A percentile compares a stretch with the other conserved stretches of the same genome.
Conservation (phyloP, 2,329 filamentous ascomycete genomes). For the Colletotrichum zoysiae region DNA sequence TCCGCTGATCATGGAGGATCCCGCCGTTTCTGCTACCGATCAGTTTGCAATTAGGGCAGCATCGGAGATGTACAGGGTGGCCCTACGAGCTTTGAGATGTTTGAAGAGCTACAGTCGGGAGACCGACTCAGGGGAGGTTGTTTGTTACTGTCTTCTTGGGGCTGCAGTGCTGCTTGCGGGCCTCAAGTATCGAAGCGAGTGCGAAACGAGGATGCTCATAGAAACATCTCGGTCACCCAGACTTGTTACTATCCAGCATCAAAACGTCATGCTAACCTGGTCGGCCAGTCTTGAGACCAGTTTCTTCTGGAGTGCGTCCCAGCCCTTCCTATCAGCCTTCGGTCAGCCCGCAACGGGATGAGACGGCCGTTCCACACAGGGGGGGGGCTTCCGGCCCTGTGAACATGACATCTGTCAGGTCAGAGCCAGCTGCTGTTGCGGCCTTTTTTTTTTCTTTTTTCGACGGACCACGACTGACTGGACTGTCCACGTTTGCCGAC, state of each 20-base stretch:
- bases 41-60: neutral
- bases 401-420: neutral
- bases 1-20: conserved; percentile 28
- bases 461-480: neutral
- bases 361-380: neutral
- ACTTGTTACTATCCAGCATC: neutral
- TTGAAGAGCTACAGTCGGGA: neutral
- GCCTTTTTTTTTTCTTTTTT: too few relatives aligned
- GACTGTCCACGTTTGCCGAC: neutral
- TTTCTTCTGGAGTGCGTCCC: neutral
- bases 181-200: neutral
- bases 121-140: neutral
- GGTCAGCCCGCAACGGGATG: neutral
- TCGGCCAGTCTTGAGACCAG: neutral
- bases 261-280: neutral
- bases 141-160: neutral
- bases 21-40: conserved; percentile 2
- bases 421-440: neutral
- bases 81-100: neutral
- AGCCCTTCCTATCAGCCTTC: neutral
- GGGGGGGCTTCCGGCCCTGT: neutral
- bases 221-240: neutral
- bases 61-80: neutral
- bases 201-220: neutral
- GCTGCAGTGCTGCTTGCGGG: neutral